Evolutionary conservation across 805 yeast genomes (phyloP).

Genomic region (Cyberlindnera xylosilytica): DNA sequence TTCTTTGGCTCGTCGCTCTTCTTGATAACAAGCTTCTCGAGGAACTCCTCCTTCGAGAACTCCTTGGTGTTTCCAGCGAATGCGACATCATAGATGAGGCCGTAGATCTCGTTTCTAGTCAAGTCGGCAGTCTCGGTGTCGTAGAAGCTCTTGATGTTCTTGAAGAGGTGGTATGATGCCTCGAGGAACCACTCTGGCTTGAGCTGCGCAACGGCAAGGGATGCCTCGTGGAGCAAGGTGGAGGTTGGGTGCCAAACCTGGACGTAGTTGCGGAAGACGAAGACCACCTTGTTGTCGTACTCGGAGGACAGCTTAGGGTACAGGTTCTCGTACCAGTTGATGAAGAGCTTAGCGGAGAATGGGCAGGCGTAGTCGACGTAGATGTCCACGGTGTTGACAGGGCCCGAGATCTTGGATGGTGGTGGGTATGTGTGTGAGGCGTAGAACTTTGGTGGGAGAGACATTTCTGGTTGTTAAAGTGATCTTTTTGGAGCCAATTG

Average conservation of each 20-base stretch:
- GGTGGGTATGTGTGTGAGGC: conserved; percentile 24
- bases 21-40: conserved; percentile 27
- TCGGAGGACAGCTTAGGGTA: conserved; percentile 48
- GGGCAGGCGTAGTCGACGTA: conserved; percentile 80
- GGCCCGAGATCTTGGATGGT: conserved; percentile 8
- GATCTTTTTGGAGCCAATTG: not conserved
- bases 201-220: conserved; percentile 63
- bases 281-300: conserved; percentile 49
- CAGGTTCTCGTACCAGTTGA: conserved; percentile 48
- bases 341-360: conserved; percentile 62
- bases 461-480: conserved; percentile 22
- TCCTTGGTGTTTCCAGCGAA: conserved; percentile 35
- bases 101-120: conserved; percentile 54
- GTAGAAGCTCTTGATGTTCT: conserved; percentile 50
- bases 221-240: conserved; percentile 63
- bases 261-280: conserved; percentile 68
- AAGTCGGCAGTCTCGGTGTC: conserved; percentile 57
- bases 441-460: conserved; percentile 28
- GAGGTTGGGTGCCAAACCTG: conserved; percentile 92
- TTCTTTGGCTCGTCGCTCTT: conserved; percentile 34
- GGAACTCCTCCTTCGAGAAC: conserved; percentile 31
- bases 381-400: conserved; percentile 48
- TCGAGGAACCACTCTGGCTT: conserved; percentile 55
- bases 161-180: conserved; percentile 54
- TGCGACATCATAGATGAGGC: conserved; percentile 49